Conservation (phyloP, 768 basidiomycete species). For the Boletus vinaceobasis region DNA sequence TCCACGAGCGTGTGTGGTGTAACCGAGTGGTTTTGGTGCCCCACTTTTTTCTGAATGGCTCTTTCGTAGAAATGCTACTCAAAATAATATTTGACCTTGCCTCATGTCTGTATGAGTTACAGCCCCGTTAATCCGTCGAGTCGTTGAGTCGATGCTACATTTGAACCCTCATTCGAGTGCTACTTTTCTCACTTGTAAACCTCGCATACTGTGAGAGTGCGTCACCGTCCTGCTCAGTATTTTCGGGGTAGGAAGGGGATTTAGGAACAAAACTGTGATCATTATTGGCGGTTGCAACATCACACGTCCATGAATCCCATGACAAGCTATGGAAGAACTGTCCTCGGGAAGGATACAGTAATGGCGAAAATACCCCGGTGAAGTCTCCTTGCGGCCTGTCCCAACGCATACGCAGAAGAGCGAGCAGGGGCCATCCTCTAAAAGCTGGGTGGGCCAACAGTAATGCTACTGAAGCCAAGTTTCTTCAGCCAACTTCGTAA, state of each 20-base stretch:
- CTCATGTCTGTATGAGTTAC: too few species aligned
- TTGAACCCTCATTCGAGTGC: neutral
- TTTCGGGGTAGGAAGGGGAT: neutral
- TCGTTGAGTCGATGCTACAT: neutral
- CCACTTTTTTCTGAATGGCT: neutral
- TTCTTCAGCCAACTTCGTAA: conserved; percentile 28
- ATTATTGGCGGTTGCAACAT: neutral
- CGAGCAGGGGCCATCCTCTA: conserved; percentile 2
- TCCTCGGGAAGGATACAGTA: neutral
- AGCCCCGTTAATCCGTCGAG: too few species aligned
- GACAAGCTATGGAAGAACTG: neutral
- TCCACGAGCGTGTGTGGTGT: too few species aligned
- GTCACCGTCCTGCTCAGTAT: neutral
- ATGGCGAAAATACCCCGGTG: neutral
- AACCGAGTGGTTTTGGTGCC: too few species aligned
- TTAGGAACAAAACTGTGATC: neutral
- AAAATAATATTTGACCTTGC: neutral
- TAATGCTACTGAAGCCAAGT: conserved; percentile 28
- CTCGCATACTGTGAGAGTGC: neutral
- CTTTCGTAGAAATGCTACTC: conserved; percentile 1
- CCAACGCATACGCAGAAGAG: neutral
- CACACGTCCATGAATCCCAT: neutral
- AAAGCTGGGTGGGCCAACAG: conserved; percentile 25
- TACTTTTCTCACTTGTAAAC: neutral
- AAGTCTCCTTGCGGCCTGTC: neutral